Percentiles rank a stretch among this genome's conserved stretches.
phyloP scores from a whole-genome alignment of 2,329 filamentous ascomycete genomes.

The Fusarium penzigii region DNA sequence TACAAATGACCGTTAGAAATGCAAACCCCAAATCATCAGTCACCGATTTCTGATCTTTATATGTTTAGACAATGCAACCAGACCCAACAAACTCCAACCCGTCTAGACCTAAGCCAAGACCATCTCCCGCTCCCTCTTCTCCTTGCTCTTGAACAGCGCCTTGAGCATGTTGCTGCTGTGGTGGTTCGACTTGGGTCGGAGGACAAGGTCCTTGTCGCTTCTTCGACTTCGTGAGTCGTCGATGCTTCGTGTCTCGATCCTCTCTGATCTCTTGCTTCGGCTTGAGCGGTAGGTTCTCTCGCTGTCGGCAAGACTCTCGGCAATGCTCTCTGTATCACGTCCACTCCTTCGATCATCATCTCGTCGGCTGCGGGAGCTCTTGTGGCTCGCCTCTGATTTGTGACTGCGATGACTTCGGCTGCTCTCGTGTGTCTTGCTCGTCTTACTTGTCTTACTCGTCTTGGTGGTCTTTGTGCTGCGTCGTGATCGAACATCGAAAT shows the following conservation, averaged over 20 bases:
- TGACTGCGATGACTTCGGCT: slow-evolving; percentile 30
- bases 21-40: not conserved
- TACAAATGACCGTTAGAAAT: slow-evolving; percentile 16
- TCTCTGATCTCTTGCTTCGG: slow-evolving; percentile 35
- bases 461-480: slow-evolving; percentile 35
- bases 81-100: not conserved
- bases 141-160: slow-evolving; percentile 58
- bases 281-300: slow-evolving; percentile 35
- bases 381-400: slow-evolving; percentile 33
- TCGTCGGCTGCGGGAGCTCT: slow-evolving; percentile 27
- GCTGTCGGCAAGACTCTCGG: slow-evolving; percentile 43
- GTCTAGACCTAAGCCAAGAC: slow-evolving; percentile 29
- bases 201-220: slow-evolving; percentile 41
- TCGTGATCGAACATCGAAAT: slow-evolving; percentile 41
- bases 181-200: slow-evolving; percentile 50
- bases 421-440: slow-evolving; percentile 31
- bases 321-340: slow-evolving; percentile 36
- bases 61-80: not conserved
- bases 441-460: slow-evolving; percentile 34
- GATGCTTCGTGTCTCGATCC: slow-evolving; percentile 35
- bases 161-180: slow-evolving; percentile 57
- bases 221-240: slow-evolving; percentile 37
- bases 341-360: slow-evolving; percentile 5
- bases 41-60: slow-evolving; percentile 8
- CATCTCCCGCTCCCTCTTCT: slow-evolving; percentile 41